Percentiles rank a stretch among this genome's conserved stretches.
Conservation (phyloP, 345 rosid species). For the Eutrema japonicum region DNA sequence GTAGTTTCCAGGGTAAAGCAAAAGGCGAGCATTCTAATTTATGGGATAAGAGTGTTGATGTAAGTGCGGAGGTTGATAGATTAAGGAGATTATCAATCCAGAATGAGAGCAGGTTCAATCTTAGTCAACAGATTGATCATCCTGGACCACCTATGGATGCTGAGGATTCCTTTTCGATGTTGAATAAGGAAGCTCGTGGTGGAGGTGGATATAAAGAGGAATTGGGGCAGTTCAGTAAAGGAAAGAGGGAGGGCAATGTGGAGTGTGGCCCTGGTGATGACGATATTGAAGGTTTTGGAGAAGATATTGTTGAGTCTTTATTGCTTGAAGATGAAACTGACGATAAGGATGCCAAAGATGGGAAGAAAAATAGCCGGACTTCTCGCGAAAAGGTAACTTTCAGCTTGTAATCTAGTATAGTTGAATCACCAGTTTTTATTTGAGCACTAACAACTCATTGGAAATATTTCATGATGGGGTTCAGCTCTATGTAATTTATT, state of each 20-base stretch:
- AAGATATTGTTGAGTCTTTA: constrained; percentile 57
- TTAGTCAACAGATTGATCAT: constrained; percentile 62
- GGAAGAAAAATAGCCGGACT: constrained; percentile 36
- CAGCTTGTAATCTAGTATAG: background rate
- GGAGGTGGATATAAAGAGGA: constrained; percentile 39
- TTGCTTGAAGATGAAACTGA: constrained; percentile 62
- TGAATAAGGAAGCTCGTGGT: constrained; percentile 43
- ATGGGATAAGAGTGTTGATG: constrained; percentile 37
- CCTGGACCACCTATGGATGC: constrained; percentile 63
- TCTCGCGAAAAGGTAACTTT: constrained; percentile 54
- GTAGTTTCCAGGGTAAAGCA: constrained; percentile 43
- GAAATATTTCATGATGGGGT: background rate
- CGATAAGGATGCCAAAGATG: constrained; percentile 53
- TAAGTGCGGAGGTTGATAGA: constrained; percentile 47
- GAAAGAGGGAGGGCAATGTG: constrained; percentile 32
- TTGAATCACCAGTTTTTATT: background rate
- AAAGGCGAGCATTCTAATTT: constrained; percentile 43
- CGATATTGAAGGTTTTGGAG: constrained; percentile 54
- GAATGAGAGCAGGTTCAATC: constrained; percentile 43
- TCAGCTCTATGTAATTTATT: background rate
- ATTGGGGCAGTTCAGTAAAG: constrained; percentile 27
- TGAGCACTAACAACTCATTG: background rate
- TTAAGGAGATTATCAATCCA: constrained; percentile 40
- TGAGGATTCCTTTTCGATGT: constrained; percentile 50
- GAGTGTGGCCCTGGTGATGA: constrained; percentile 33